A percentile compares a stretch with the other conserved stretches of the same genome.
These are phyloP conservation scores for Paramecium primaurelia DNA, from an alignment of 73 alveolate genomes.

Conservation along the genomic window DNA sequence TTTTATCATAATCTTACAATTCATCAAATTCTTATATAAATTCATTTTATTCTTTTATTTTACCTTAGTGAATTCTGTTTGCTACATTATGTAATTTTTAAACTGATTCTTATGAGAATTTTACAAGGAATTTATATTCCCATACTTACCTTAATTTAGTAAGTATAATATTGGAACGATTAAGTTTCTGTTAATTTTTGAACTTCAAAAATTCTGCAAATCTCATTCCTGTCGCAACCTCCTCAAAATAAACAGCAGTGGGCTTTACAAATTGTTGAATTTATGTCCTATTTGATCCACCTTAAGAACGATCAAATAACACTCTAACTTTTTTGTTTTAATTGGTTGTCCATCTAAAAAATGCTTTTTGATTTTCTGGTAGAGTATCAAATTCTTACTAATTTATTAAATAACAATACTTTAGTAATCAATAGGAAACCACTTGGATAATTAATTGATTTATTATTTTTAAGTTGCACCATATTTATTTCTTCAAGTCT, in stretches of 20 bases:
- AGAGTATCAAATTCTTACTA: background rate
- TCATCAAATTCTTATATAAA: background rate
- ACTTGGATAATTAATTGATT: background rate
- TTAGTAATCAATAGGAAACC: background rate
- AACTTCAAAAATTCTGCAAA: background rate
- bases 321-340: background rate
- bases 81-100: background rate
- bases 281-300: background rate
- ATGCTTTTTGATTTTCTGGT: background rate
- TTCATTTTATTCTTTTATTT: background rate
- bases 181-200: background rate
- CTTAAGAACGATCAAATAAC: background rate
- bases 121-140: background rate
- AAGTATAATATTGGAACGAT: background rate
- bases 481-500: background rate
- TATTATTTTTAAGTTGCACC: background rate
- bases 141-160: background rate
- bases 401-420: background rate
- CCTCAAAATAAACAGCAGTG: background rate
- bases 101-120: background rate
- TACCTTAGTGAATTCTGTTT: background rate
- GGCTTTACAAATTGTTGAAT: background rate
- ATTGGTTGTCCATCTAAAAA: background rate
- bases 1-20: background rate
- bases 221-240: background rate